A percentile compares a stretch with the other conserved stretches of the same genome.
Evolutionary conservation across 495 filamentous ascomycete species (phyloP).

Genomic region (Tuber calosporum): DNA sequence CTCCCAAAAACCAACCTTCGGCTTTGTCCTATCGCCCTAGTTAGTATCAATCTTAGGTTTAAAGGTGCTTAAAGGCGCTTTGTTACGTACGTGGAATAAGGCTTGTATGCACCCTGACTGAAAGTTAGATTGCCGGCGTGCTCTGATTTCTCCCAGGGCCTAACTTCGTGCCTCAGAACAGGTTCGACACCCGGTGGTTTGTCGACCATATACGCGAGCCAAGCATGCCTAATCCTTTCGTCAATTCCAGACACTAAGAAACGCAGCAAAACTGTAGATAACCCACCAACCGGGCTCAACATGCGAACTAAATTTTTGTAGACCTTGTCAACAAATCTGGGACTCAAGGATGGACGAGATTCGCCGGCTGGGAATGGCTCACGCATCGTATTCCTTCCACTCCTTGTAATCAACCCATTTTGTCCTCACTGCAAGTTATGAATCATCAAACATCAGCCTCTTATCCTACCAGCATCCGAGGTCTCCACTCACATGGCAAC

Average conservation of each 20-base stretch:
- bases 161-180: constrained; percentile 55
- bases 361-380: constrained; percentile 37
- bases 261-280: constrained; percentile 1
- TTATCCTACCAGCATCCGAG: not conserved
- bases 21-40: constrained; percentile 39
- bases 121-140: constrained; percentile 69
- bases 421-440: constrained; percentile 64
- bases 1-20: constrained; percentile 48
- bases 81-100: constrained; percentile 80
- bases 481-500: constrained; percentile 65
- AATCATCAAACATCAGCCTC: not conserved
- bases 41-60: constrained; percentile 27
- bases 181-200: constrained; percentile 73
- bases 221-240: constrained; percentile 64
- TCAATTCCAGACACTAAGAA: constrained; percentile 8
- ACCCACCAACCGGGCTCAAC: constrained; percentile 87
- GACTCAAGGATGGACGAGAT: not conserved
- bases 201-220: constrained; percentile 90
- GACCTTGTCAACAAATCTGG: constrained; percentile 3
- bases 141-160: constrained; percentile 67
- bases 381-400: constrained; percentile 71
- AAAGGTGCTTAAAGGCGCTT: constrained; percentile 4
- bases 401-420: constrained; percentile 96
- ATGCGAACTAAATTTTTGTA: constrained; percentile 52
- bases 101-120: constrained; percentile 71